phyloP scores from a whole-genome alignment of 2,329 filamentous ascomycete species.

The Phialocephala sp. region DNA sequence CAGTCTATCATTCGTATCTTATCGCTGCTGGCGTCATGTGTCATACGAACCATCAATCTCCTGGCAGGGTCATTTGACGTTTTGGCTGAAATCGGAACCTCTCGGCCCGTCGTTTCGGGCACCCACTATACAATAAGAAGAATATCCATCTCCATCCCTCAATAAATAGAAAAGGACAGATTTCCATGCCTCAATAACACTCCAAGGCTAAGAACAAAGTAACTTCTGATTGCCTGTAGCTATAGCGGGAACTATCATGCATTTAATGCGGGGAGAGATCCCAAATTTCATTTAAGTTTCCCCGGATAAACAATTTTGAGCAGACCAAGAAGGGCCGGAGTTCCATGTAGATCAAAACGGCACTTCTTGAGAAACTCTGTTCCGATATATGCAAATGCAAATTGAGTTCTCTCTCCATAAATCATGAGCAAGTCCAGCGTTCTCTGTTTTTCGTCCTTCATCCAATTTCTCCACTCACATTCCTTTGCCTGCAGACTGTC shows the following conservation, averaged over 20 bases:
- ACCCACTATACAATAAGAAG: background rate
- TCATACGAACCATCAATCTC: background rate
- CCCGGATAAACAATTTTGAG: conserved; percentile 10
- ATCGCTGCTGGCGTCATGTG: background rate
- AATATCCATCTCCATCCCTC: background rate
- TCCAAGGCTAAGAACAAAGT: background rate
- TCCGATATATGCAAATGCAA: background rate
- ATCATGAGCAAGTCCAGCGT: background rate
- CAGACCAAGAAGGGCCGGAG: conserved; percentile 1
- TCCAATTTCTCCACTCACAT: background rate
- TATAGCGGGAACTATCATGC: background rate
- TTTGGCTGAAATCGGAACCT: background rate
- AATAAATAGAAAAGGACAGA: background rate
- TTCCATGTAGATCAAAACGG: conserved; percentile 12
- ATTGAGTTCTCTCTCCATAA: background rate
- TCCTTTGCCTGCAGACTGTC: background rate
- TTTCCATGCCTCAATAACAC: background rate
- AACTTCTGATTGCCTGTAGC: background rate
- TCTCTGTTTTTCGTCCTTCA: background rate
- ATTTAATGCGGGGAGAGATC: background rate
- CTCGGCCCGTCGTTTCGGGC: background rate
- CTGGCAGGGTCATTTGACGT: background rate
- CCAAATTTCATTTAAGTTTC: background rate
- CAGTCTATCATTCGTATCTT: background rate
- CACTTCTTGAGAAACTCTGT: conserved; percentile 5